Evolutionary conservation across 2,329 filamentous ascomycete genomes (phyloP).

Genomic region (Xylaria sp.): DNA sequence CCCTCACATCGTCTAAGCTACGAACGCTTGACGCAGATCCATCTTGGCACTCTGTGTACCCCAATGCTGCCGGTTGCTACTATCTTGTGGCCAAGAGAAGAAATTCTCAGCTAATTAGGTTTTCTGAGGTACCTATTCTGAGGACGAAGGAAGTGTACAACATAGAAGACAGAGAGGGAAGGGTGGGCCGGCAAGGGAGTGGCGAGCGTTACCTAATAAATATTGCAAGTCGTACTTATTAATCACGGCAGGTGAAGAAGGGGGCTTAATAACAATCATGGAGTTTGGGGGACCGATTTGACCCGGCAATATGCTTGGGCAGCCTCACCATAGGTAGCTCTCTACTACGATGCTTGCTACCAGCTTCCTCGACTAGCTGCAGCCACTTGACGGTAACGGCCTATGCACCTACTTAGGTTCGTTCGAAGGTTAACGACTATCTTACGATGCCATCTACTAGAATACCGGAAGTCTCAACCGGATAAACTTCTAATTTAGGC

Average conservation of each 20-base stretch:
- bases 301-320: not conserved
- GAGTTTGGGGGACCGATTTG: not conserved
- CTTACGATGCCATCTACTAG: too few species aligned
- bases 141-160: too few species aligned
- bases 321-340: not conserved
- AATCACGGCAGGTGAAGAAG: not conserved
- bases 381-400: not conserved
- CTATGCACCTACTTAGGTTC: too few species aligned
- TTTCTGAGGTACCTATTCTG: not conserved
- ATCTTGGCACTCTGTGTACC: not conserved
- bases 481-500: not conserved
- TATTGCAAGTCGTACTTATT: not conserved
- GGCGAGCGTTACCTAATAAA: not conserved
- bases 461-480: not conserved
- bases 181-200: not conserved
- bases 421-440: too few species aligned
- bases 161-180: not conserved
- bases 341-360: not conserved
- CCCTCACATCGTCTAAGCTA: not conserved
- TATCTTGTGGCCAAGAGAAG: too few species aligned
- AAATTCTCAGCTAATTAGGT: not conserved
- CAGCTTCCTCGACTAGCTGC: not conserved
- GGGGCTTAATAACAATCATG: not conserved
- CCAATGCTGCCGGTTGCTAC: not conserved
- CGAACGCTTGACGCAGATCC: not conserved